Evolutionary conservation across 495 filamentous ascomycete species (phyloP).

Genomic region (Lasiosphaeria ovina): DNA sequence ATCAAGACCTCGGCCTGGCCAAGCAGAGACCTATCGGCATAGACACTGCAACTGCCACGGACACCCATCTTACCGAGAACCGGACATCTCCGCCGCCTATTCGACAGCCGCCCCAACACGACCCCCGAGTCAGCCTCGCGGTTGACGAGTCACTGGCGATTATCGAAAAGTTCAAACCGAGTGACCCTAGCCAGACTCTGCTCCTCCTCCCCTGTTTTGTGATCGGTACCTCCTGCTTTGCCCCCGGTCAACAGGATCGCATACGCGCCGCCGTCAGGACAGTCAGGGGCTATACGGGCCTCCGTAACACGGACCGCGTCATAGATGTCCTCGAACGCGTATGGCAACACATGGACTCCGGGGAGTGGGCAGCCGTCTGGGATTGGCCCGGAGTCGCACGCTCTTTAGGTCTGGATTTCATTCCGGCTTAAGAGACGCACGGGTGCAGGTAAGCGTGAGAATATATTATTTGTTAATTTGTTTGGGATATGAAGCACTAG

Average conservation of each 20-base stretch:
- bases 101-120: constrained; percentile 42
- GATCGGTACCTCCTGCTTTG: constrained; percentile 82
- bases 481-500: too few relatives aligned
- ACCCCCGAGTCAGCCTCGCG: constrained; percentile 66
- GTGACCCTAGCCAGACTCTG: constrained; percentile 64
- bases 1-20: not conserved
- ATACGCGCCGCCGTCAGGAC: constrained; percentile 66
- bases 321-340: constrained; percentile 72
- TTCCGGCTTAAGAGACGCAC: constrained; percentile 42
- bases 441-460: not conserved
- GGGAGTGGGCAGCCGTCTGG: constrained; percentile 72
- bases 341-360: constrained; percentile 79
- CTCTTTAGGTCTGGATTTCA: constrained; percentile 76
- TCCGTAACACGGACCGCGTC: constrained; percentile 78
- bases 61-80: not conserved
- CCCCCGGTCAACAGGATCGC: constrained; percentile 62
- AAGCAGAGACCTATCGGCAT: constrained; percentile 9
- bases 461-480: not conserved
- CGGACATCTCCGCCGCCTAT: constrained; percentile 51
- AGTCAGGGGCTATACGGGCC: constrained; percentile 72
- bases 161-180: constrained; percentile 58
- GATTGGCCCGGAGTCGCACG: constrained; percentile 86
- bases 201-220: constrained; percentile 87
- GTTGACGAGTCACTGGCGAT: constrained; percentile 74
- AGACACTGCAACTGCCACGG: not conserved